Evolutionary conservation across 345 rosid species (phyloP).

Genomic region (Litchi chinensis): DNA sequence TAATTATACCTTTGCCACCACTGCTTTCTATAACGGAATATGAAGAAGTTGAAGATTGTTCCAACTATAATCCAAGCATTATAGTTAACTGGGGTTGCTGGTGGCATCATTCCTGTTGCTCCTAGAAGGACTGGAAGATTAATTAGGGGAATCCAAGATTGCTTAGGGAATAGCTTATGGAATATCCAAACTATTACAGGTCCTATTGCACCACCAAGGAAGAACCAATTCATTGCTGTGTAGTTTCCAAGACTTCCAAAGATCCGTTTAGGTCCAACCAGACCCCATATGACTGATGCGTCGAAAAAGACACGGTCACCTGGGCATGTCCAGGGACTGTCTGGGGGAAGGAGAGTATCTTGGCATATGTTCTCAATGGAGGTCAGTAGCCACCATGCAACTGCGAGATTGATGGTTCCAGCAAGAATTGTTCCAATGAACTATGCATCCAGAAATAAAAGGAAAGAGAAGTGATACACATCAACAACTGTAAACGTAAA

Average conservation of each 20-base stretch:
- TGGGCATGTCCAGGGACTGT: slow-evolving; percentile 95
- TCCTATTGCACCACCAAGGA: slow-evolving; percentile 79
- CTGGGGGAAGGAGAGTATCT: slow-evolving; percentile 64
- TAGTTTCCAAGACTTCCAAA: slow-evolving; percentile 80
- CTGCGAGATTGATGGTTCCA: slow-evolving; percentile 76
- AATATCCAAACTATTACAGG: slow-evolving; percentile 69
- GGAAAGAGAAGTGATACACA: not conserved
- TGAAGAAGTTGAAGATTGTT: slow-evolving; percentile 77
- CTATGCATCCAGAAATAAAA: slow-evolving; percentile 21
- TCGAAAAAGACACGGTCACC: slow-evolving; percentile 83
- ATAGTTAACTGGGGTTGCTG: slow-evolving; percentile 77
- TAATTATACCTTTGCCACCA: slow-evolving; percentile 97
- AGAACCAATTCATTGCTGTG: slow-evolving; percentile 80
- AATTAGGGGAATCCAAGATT: slow-evolving; percentile 80
- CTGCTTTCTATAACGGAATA: slow-evolving; percentile 65
- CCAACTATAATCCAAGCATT: slow-evolving; percentile 79
- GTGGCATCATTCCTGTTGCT: slow-evolving; percentile 78
- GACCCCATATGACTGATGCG: slow-evolving; percentile 92
- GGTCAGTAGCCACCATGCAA: slow-evolving; percentile 85
- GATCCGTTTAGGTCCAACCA: slow-evolving; percentile 78
- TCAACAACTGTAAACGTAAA: slow-evolving; percentile 8
- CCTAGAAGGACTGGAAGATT: slow-evolving; percentile 92
- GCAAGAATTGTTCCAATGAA: slow-evolving; percentile 87
- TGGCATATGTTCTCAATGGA: slow-evolving; percentile 76
- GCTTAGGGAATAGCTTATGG: slow-evolving; percentile 74